A percentile compares a stretch with the other conserved stretches of the same genome.
These are phyloP conservation scores for Tagetes patula DNA, from an alignment of 129 eudicot genomes.

Conservation along the genomic window DNA sequence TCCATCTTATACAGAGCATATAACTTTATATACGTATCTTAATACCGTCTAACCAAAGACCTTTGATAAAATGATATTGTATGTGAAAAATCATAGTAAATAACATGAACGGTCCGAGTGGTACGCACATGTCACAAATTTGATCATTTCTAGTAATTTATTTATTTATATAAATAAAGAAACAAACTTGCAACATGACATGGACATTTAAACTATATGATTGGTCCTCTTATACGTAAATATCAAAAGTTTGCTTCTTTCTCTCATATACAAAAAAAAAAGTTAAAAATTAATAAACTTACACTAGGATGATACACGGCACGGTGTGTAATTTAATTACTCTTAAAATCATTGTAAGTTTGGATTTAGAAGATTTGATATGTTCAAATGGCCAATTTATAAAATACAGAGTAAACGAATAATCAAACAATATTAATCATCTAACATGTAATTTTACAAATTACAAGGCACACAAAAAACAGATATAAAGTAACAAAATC, in stretches of 20 bases:
- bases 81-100: neutral
- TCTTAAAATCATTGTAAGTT: neutral
- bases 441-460: neutral
- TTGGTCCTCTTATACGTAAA: too few species aligned
- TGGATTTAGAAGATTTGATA: neutral
- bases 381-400: neutral
- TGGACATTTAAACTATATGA: neutral
- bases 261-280: too few species aligned
- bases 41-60: neutral
- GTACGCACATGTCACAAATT: neutral
- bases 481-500: neutral
- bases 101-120: neutral
- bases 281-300: too few species aligned
- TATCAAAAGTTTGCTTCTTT: too few species aligned
- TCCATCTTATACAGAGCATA: neutral
- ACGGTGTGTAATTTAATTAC: neutral
- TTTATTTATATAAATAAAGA: neutral
- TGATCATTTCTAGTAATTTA: neutral
- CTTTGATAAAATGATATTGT: neutral
- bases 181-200: neutral
- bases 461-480: neutral
- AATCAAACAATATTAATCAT: neutral
- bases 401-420: neutral
- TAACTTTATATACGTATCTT: neutral
- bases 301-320: neutral